Conservation (phyloP, 176 grass and related monocot species). For the Stipa capillata region DNA sequence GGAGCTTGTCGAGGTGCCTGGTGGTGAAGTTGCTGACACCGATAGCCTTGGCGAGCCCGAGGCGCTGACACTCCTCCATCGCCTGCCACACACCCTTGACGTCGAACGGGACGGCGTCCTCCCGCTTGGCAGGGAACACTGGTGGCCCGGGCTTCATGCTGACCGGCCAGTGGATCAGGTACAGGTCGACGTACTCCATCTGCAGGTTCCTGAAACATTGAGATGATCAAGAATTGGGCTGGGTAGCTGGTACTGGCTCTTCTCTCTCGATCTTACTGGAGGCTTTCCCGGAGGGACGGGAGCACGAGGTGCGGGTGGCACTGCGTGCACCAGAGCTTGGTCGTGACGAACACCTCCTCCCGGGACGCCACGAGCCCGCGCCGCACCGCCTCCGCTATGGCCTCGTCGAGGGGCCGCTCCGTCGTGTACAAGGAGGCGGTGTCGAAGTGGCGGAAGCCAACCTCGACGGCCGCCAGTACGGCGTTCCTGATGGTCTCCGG, state of each 20-base stretch:
- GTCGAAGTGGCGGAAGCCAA: conserved; percentile 66
- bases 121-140: background rate
- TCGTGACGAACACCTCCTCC: conserved; percentile 61
- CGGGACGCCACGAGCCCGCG: conserved; percentile 38
- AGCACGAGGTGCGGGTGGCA: conserved; percentile 50
- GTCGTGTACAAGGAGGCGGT: conserved; percentile 41
- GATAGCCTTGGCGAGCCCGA: conserved; percentile 44
- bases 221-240: background rate
- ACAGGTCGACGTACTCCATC: conserved; percentile 71
- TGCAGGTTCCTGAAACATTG: conserved; percentile 30
- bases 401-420: conserved; percentile 35
- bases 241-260: no score
- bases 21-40: conserved; percentile 78
- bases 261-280: conserved; percentile 31
- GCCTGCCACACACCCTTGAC: conserved; percentile 45
- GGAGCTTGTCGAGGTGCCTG: conserved; percentile 26
- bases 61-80: conserved; percentile 61
- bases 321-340: conserved; percentile 73
- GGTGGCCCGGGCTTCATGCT: conserved; percentile 6
- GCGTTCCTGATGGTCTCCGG: conserved; percentile 10
- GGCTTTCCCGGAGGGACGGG: conserved; percentile 32
- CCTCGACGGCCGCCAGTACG: conserved; percentile 42
- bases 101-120: conserved; percentile 38
- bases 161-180: conserved; percentile 64
- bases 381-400: conserved; percentile 16